phyloP scores from a whole-genome alignment of 768 basidiomycete species.

The Rhizopogon vulgaris region DNA sequence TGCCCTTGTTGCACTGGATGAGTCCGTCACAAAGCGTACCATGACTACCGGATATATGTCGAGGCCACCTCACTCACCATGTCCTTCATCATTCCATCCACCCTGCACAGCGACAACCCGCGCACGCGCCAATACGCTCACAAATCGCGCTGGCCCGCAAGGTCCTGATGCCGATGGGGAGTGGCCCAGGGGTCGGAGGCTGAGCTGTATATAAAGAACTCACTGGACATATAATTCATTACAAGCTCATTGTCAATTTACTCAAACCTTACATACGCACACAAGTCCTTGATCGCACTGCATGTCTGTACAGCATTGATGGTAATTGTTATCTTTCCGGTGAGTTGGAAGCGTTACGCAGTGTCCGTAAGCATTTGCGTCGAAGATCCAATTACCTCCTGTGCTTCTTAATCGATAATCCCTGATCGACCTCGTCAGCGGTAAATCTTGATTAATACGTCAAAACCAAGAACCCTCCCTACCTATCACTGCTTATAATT shows the following conservation, averaged over 20 bases:
- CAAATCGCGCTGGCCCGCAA: too few relatives aligned
- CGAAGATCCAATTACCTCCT: neutral
- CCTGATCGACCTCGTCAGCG: conserved; percentile 4
- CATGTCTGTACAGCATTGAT: neutral
- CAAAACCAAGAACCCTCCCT: neutral
- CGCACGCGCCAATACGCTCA: neutral
- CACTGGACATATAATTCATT: neutral
- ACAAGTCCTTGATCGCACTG: neutral
- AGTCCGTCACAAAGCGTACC: neutral
- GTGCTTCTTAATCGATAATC: neutral
- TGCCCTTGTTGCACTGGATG: neutral
- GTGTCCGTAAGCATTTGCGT: neutral
- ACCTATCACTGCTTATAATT: conserved; percentile 3
- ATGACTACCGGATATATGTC: neutral
- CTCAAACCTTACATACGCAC: neutral
- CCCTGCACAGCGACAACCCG: neutral
- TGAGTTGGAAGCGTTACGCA: neutral
- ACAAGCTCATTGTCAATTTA: neutral
- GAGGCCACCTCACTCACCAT: neutral
- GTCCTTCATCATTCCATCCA: neutral
- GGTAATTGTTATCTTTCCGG: neutral
- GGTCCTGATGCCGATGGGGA: neutral
- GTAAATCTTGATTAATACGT: conserved; percentile 4
- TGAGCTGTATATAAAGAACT: neutral
- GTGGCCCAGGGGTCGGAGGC: neutral